Evolutionary conservation across 768 basidiomycete species (phyloP).

Genomic region (Suillus fuscotomentosus): DNA sequence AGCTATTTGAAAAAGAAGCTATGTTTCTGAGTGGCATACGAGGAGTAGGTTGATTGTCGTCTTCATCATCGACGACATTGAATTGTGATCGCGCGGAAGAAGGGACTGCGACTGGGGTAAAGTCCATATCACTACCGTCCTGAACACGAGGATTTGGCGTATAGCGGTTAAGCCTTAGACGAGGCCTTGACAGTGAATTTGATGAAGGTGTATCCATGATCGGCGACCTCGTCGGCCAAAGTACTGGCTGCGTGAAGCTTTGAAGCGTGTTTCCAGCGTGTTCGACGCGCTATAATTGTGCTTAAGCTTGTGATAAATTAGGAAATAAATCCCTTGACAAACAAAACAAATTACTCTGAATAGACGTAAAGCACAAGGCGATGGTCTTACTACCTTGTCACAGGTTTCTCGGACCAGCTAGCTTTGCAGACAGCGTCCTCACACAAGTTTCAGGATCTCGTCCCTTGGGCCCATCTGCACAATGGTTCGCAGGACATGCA

Average conservation of each 20-base stretch:
- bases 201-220: conserved; percentile 20
- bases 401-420: too few species aligned
- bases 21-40: conserved; percentile 24
- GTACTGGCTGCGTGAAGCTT: conserved; percentile 14
- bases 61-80: conserved; percentile 19
- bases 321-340: conserved; percentile 7
- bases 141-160: conserved; percentile 16
- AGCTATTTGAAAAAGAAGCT: conserved; percentile 10
- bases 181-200: conserved; percentile 16
- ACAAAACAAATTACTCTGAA: not conserved
- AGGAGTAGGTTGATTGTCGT: conserved; percentile 31
- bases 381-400: too few species aligned
- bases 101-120: conserved; percentile 22
- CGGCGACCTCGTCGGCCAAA: conserved; percentile 6
- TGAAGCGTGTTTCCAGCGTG: conserved; percentile 17
- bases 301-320: conserved; percentile 14
- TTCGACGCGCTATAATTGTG: conserved; percentile 11
- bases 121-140: conserved; percentile 13
- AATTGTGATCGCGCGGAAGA: conserved; percentile 16
- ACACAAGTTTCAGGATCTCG: not conserved
- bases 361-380: too few species aligned
- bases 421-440: not conserved
- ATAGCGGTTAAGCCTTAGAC: conserved; percentile 19
- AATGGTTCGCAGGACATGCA: not conserved
- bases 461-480: not conserved